A percentile compares a stretch with the other conserved stretches of the same genome.
These are phyloP conservation scores for Ogataea henricii DNA, from an alignment of 805 yeast genomes.

Conservation along the genomic window DNA sequence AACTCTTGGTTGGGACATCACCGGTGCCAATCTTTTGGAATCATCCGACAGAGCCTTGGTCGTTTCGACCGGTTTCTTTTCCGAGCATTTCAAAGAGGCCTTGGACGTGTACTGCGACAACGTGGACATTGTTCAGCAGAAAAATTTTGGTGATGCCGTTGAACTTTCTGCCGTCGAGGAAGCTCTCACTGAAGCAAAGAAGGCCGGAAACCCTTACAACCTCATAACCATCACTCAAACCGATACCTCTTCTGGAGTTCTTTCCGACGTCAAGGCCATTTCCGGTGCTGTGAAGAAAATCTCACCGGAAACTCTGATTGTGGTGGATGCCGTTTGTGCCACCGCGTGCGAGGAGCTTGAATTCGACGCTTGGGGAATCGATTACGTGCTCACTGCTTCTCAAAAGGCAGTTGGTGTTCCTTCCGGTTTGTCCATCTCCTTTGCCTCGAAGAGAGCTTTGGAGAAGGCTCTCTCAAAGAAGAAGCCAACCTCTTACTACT, in stretches of 20 bases:
- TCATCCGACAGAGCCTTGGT: slow-evolving; percentile 75
- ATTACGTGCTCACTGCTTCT: slow-evolving; percentile 86
- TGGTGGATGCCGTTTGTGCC: slow-evolving; percentile 96
- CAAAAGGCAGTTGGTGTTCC: slow-evolving; percentile 97
- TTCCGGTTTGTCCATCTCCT: slow-evolving; percentile 81
- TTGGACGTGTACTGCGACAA: slow-evolving; percentile 71
- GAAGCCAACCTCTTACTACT: slow-evolving; percentile 58
- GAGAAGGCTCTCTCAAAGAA: slow-evolving; percentile 52
- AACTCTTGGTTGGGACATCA: slow-evolving; percentile 93
- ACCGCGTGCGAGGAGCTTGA: slow-evolving; percentile 84
- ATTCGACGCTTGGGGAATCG: slow-evolving; percentile 89
- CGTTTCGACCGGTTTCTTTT: slow-evolving; percentile 87
- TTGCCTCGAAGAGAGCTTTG: slow-evolving; percentile 76
- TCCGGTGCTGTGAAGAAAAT: slow-evolving; percentile 59
- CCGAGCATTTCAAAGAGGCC: slow-evolving; percentile 79
- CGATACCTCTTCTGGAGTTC: slow-evolving; percentile 95
- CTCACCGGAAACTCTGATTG: slow-evolving; percentile 78
- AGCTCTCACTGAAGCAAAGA: slow-evolving; percentile 48
- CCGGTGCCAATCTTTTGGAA: slow-evolving; percentile 70
- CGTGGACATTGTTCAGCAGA: slow-evolving; percentile 73
- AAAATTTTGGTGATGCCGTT: slow-evolving; percentile 66
- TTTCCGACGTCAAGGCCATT: slow-evolving; percentile 66
- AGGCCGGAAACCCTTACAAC: slow-evolving; percentile 42
- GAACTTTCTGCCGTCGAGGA: slow-evolving; percentile 56
- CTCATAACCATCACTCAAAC: slow-evolving; percentile 90